Percentiles rank a stretch among this genome's conserved stretches.
phyloP scores from a whole-genome alignment of 2,329 filamentous ascomycete genomes.

The Pseudohalonectria lignicola region DNA sequence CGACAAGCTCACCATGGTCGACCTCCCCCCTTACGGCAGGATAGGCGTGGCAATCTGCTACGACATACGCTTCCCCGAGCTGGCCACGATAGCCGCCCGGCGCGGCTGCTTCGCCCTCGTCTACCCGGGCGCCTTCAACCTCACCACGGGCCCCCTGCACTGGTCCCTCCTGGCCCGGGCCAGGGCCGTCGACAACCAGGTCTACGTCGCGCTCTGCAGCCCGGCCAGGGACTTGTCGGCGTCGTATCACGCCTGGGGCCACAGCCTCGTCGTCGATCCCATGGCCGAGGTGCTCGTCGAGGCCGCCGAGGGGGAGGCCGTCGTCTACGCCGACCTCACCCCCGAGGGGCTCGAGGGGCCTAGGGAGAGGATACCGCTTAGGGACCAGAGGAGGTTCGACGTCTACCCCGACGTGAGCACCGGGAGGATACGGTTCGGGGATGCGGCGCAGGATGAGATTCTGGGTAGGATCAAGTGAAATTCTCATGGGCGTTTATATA shows the following conservation, averaged over 20 bases:
- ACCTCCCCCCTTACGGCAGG: constrained; percentile 79
- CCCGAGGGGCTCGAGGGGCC: constrained; percentile 60
- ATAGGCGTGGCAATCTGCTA: constrained; percentile 93
- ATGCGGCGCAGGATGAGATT: constrained; percentile 8
- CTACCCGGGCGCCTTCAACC: constrained; percentile 96
- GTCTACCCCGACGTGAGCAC: constrained; percentile 84
- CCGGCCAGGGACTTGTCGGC: constrained; percentile 64
- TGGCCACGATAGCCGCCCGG: constrained; percentile 79
- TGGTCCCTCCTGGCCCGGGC: constrained; percentile 78
- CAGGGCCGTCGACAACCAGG: constrained; percentile 84
- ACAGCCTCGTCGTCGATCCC: constrained; percentile 80
- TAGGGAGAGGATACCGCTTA: constrained; percentile 74
- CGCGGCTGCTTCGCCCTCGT: constrained; percentile 78
- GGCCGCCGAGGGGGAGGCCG: constrained; percentile 67
- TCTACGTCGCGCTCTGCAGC: constrained; percentile 87
- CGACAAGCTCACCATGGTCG: constrained; percentile 73
- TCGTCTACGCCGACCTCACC: constrained; percentile 62
- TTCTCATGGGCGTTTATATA: too few relatives aligned
- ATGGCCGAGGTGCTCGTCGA: constrained; percentile 73
- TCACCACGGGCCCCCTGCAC: constrained; percentile 83
- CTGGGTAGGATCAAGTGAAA: too few relatives aligned
- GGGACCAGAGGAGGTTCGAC: constrained; percentile 80
- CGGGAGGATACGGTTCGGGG: constrained; percentile 32
- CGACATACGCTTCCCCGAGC: constrained; percentile 91
- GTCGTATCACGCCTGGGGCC: constrained; percentile 87